Base-by-base conservation (phyloP, 306 rosid species). In the Malus orientalis region DNA sequence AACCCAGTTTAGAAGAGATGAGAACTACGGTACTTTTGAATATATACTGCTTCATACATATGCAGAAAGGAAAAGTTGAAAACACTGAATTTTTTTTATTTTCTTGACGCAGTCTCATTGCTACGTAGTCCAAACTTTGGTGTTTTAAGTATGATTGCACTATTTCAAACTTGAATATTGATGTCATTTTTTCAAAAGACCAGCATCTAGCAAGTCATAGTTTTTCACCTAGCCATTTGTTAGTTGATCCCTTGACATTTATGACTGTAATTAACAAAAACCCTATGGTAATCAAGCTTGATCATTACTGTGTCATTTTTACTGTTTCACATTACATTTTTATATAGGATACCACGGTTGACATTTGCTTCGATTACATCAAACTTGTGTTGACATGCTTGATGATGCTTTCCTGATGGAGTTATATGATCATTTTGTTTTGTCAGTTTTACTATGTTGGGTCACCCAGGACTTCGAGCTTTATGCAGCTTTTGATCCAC, bases 401-500 rank as follows among this genome's bases (percentile, higher is more conserved):
- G 71, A 32, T 67, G 69, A 77, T 42, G 19, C 54, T 36, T 67
- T 69, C 38, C 66, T 79, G 53, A 63, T 78, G 70, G 74, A 38
- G 25, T 87, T 83, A 70, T 51, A 38, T 81, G 19, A 51, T 51
- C 55, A 51, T 16, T 16, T 73, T 70, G 23, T 71, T 67, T 68
- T 86, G 68, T 84, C 96, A 93, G 98, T 91, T 86, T 85, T 93
- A 65, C 96, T 93, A 58, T 93, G 96, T 78, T 93, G 98, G 98
- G 92, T 85, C 70, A 88, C 97, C n/a, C 97, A 83, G 77, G 98
- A 93, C 83, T 93, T 91, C 72, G 98, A 93, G 81, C 97, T 93
- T 70, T 93, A 89, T 85, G 98, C 98, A 18, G 96, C 97, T 79
- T 93, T 93, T 88, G 98, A 93, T 89, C 98, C 98, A 76, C 93